Base-by-base conservation (phyloP, 495 filamentous ascomycete genomes). In the Penicillium verhagenii region DNA sequence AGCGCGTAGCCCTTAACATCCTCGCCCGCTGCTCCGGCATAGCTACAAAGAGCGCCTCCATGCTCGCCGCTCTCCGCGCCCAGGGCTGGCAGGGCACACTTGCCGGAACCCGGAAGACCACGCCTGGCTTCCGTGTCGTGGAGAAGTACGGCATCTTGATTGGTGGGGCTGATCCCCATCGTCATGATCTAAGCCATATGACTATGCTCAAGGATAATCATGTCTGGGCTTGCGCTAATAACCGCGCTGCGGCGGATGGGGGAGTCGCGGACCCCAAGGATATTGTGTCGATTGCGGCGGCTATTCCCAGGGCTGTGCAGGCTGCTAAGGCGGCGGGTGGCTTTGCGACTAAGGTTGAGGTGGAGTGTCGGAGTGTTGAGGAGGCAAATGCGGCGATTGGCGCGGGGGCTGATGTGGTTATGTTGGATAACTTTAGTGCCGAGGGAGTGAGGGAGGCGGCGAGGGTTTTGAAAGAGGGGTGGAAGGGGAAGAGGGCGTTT, bases 181-280 rank as follows among this genome's bases (percentile, higher is more conserved):
- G 94, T 13, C 89, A 96, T 71, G 95, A 97, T 71, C 74, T 98
- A 33, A 91, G 86, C 57, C 80, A 85, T 39, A 97, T 98, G 94
- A 91, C 89, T 21, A 98, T 98, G 94, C 79, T 98, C 47, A 98
- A 98, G 76, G 94, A 98, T 72, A 98, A 98, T 68, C 94, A 98
- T 69, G 84, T 98, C 25, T 95, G 90, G 88, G 89, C 90, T 35
- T 86, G 86, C 58, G 81, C 79, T 6, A 82, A 82, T 53, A 77
- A 76, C 50, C 31, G 57, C 3, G 61, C 71, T 7, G 66, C 69
- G 4, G 57, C 54, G 0, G 66, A 64, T 35, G 64, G 64, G 0
- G 53, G 53, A 13, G 52, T 45, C 26, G 31, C 31, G 4, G 52
- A 42, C 18, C 44, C 56, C 2, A 46, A 33, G 28, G 56, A 49